Evolutionary conservation across 352 stramenopile genomes (phyloP), one percentile per base, ranked within the genome.

Genomic region (Globisporangium canariense): DNA sequence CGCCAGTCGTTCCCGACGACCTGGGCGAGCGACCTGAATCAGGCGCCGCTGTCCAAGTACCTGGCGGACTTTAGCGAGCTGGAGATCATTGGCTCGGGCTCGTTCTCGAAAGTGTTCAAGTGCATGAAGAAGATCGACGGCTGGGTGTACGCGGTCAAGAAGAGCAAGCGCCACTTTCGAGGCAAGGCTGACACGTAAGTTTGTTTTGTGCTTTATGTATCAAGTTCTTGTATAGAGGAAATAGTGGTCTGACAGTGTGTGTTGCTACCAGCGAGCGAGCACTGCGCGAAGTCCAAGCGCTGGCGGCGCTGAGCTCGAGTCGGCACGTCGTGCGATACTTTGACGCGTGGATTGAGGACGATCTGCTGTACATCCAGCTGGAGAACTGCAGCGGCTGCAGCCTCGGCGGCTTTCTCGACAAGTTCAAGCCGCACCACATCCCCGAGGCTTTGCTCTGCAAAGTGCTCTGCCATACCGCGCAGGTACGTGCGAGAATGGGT

Each of bases 61-160:
- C 69, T 94, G 6, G 77, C 77, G 38, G 83, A 94, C 51, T 94
- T 93, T 60, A 81, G 83, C 10, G 86, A 94, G 62, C 70, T 71
- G 41, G 57, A 92, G 82, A 61, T 94, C 55, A 69, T 96, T 40
- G 87, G 87, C n/a, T 90, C 83, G 8, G 87, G 87, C 1, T 86
- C 83, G 20, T 96, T 96, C 71, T 96, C 85, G 28, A 92, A 94
- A 61, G 86, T 94, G 22, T 94, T 80, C 71, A 94, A 92, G 73
- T 91, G 82, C 62, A 72, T 88, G 32, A 94, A 96, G 67, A 91
- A 90, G 65, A 89, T 96, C 41, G 87, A 96, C 68, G 87, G 87
- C 20, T 93, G 84, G 85, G 76, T 81, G 34, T 96, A 96, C 64
- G 87, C 87, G 0, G 83, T 96, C 45, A 96, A 96, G 74, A 94